phyloP scores from a whole-genome alignment of 2,329 filamentous ascomycete species.

The Alternaria sp. region DNA sequence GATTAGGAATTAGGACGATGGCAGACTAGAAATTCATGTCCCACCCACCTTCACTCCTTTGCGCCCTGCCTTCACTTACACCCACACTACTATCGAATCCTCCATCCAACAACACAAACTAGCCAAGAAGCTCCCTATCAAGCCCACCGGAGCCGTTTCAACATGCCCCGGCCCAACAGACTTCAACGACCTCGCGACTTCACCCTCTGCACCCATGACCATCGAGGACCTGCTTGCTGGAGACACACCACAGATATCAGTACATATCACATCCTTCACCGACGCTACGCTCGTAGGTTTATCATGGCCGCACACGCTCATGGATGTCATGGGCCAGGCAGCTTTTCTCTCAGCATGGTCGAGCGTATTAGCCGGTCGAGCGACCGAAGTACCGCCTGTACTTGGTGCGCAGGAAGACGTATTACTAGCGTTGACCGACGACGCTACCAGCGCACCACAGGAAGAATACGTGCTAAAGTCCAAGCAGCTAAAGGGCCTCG shows the following conservation, averaged over 20 bases:
- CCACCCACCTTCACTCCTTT: neutral
- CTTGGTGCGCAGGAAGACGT: conserved; percentile 47
- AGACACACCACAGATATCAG: neutral
- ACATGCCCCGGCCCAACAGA: neutral
- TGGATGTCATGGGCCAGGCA: conserved; percentile 56
- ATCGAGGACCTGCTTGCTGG: neutral
- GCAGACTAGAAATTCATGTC: neutral
- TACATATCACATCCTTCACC: neutral
- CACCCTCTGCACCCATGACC: neutral
- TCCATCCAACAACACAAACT: neutral
- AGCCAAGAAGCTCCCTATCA: neutral
- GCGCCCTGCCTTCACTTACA: neutral
- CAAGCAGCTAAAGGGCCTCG: neutral
- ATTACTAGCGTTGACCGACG: conserved; percentile 25
- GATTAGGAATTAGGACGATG: too few relatives aligned
- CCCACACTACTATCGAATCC: neutral
- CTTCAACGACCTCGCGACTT: neutral
- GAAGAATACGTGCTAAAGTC: neutral
- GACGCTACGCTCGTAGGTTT: conserved; percentile 61
- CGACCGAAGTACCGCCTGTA: conserved; percentile 49
- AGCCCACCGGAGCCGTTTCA: neutral
- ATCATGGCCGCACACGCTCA: conserved; percentile 58
- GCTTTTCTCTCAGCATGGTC: conserved; percentile 59
- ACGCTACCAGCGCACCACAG: too few relatives aligned
- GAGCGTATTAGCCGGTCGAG: conserved; percentile 54